A percentile compares a stretch with the other conserved stretches of the same genome.
Conservation (phyloP, 2,329 filamentous ascomycete genomes). For the Stachybotrys chartarum region DNA sequence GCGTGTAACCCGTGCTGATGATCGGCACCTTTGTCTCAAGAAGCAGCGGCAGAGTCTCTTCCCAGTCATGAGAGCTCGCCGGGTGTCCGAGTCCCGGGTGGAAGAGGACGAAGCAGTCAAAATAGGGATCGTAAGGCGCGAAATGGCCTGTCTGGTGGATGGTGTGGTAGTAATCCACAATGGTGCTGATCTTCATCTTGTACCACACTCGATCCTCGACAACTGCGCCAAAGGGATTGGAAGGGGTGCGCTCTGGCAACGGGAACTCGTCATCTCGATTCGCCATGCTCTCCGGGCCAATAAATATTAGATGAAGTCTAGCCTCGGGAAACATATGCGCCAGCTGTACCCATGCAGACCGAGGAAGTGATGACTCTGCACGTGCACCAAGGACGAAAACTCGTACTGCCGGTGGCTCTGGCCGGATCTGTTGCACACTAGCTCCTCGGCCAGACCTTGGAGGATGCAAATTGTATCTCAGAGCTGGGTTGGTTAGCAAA, state of each 20-base stretch:
- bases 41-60: slow-evolving; percentile 78
- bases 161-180: slow-evolving; percentile 97
- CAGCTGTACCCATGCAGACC: slow-evolving; percentile 89
- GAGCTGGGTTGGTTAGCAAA: slow-evolving; percentile 42
- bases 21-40: slow-evolving; percentile 95
- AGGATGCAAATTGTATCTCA: slow-evolving; percentile 90
- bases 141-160: slow-evolving; percentile 88
- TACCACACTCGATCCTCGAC: slow-evolving; percentile 85
- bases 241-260: slow-evolving; percentile 73
- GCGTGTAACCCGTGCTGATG: slow-evolving; percentile 91
- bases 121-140: slow-evolving; percentile 93
- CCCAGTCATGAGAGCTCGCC: slow-evolving; percentile 89
- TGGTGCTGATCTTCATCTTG: slow-evolving; percentile 93
- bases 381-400: slow-evolving; percentile 91
- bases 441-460: slow-evolving; percentile 68
- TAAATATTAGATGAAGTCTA: slow-evolving; percentile 87
- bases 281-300: slow-evolving; percentile 91
- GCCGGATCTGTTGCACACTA: slow-evolving; percentile 70
- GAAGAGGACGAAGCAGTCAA: slow-evolving; percentile 95
- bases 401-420: slow-evolving; percentile 80
- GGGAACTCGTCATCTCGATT: slow-evolving; percentile 93
- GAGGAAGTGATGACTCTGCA: slow-evolving; percentile 92
- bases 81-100: slow-evolving; percentile 95
- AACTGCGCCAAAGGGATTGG: slow-evolving; percentile 89
- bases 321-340: slow-evolving; percentile 91